These are phyloP conservation scores for Phytophthora lateralis DNA, from an alignment of 352 stramenopile species.

Conservation along the genomic window DNA sequence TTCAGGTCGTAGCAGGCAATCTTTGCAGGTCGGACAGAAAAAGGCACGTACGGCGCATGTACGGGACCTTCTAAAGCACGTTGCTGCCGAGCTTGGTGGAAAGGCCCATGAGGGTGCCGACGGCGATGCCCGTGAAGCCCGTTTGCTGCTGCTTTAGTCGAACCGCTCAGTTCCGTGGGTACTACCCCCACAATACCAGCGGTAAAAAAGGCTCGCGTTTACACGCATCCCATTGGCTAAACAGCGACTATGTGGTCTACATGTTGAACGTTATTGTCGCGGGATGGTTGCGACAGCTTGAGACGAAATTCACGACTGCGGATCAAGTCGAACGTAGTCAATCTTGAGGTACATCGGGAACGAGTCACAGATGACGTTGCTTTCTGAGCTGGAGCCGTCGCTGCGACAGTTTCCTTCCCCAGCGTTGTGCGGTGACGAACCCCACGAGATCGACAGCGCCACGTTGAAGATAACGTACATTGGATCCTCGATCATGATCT, in stretches of 20 bases:
- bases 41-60: conserved; percentile 78
- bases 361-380: conserved; percentile 56
- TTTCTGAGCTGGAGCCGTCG: conserved; percentile 19
- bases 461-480: conserved; percentile 94
- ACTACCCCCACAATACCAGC: conserved; percentile 28
- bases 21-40: not conserved
- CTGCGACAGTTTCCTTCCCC: conserved; percentile 34
- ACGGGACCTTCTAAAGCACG: conserved; percentile 80
- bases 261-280: conserved; percentile 4
- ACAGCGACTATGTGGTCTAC: not conserved
- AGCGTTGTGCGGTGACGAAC: conserved; percentile 46
- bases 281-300: conserved; percentile 30
- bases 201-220: conserved; percentile 25
- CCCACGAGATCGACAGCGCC: conserved; percentile 86
- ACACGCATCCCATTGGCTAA: conserved; percentile 20
- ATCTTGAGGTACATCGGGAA: conserved; percentile 78
- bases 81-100: conserved; percentile 87
- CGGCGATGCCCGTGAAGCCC: conserved; percentile 69
- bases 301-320: conserved; percentile 28
- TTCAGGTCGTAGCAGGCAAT: not conserved
- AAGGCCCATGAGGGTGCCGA: conserved; percentile 74
- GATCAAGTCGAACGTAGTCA: conserved; percentile 75
- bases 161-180: conserved; percentile 34
- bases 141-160: conserved; percentile 47
- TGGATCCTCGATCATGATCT: conserved; percentile 90